phyloP scores from a whole-genome alignment of 257 asterid species.

The Forsythia viridissima region DNA sequence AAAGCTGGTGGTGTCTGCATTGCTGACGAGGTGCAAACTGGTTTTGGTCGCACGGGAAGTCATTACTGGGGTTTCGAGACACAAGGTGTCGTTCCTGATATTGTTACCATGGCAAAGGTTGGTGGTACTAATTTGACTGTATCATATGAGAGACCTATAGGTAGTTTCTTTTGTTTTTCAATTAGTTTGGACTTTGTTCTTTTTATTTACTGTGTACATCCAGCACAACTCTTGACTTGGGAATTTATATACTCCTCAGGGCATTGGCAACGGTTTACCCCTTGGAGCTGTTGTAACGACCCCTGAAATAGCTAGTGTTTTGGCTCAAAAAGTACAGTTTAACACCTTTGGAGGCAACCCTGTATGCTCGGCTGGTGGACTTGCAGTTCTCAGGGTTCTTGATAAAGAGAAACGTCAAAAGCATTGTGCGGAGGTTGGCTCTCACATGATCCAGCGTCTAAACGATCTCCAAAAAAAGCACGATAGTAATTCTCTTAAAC shows the following conservation, averaged over 20 bases:
- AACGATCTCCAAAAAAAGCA: conserved; percentile 71
- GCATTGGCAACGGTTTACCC: conserved; percentile 95
- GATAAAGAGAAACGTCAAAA: conserved; percentile 85
- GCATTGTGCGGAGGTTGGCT: conserved; percentile 86
- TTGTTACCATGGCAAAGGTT: conserved; percentile 99
- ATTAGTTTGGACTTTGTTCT: background rate
- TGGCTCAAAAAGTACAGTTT: conserved; percentile 87
- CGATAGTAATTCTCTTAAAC: conserved; percentile 54
- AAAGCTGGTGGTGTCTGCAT: conserved; percentile 97
- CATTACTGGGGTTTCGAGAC: conserved; percentile 97
- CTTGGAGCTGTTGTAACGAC: conserved; percentile 98
- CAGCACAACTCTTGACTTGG: conserved; percentile 10
- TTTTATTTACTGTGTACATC: conserved; percentile 4
- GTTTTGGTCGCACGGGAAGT: conserved; percentile 95
- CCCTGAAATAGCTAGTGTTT: conserved; percentile 86
- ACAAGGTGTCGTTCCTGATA: conserved; percentile 92
- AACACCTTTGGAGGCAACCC: conserved; percentile 98
- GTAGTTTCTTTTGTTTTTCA: background rate
- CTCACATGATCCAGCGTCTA: conserved; percentile 73
- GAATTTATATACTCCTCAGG: conserved; percentile 48
- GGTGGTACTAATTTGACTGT: background rate
- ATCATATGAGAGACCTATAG: background rate
- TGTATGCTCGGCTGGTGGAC: conserved; percentile 97
- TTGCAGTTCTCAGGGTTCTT: conserved; percentile 82
- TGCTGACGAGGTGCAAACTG: conserved; percentile 98